These are phyloP conservation scores for Suillus occidentalis DNA, from an alignment of 768 basidiomycete species.

Conservation along the genomic window DNA sequence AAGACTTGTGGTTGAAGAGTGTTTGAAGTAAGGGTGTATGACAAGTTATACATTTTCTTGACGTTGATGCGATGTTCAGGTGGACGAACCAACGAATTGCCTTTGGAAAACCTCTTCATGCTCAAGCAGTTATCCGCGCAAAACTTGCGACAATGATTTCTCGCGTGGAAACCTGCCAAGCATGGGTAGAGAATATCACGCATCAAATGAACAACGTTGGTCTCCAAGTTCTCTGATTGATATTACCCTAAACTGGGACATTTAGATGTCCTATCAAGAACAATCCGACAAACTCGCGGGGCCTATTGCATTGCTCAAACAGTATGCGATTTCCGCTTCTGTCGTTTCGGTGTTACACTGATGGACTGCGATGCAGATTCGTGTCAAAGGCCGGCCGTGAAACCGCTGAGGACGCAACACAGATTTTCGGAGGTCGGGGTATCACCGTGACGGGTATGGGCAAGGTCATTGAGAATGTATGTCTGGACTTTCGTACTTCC, in stretches of 20 bases:
- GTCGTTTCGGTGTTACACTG: background rate
- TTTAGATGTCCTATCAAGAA: conserved; percentile 82
- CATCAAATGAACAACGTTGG: conserved; percentile 89
- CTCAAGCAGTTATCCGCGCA: conserved; percentile 84
- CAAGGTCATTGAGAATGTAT: conserved; percentile 75
- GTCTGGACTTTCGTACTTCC: conserved; percentile 20
- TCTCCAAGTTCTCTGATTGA: conserved; percentile 1
- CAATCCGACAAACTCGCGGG: conserved; percentile 88
- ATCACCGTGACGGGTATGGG: conserved; percentile 89
- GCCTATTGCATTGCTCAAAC: conserved; percentile 84
- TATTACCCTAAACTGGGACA: background rate
- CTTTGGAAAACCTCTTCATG: conserved; percentile 82
- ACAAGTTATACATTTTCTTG: conserved; percentile 2
- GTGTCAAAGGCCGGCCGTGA: conserved; percentile 56
- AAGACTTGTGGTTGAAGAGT: conserved; percentile 84
- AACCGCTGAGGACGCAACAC: conserved; percentile 68
- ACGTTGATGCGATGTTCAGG: conserved; percentile 37
- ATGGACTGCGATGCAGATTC: conserved; percentile 43
- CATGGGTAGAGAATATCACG: conserved; percentile 88
- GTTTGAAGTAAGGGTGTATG: conserved; percentile 60
- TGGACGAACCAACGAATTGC: conserved; percentile 90
- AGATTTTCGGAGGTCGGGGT: conserved; percentile 88
- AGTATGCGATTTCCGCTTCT: conserved; percentile 45
- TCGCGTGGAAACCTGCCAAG: conserved; percentile 80
- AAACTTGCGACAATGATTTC: conserved; percentile 91